Base-by-base conservation (phyloP, 805 yeast species). In the Wickerhamiella azymoides region DNA sequence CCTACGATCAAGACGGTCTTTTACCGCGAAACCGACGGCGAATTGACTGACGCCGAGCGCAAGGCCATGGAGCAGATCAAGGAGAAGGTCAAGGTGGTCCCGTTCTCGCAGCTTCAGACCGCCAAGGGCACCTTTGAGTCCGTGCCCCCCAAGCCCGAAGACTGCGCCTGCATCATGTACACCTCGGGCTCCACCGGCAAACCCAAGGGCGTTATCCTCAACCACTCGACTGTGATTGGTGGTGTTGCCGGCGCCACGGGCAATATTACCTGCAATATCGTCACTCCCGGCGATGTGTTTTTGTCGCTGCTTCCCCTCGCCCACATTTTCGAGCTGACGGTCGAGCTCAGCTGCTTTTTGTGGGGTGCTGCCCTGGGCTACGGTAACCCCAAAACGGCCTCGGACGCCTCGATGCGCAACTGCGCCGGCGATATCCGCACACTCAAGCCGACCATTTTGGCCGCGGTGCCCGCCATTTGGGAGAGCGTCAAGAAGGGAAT, bases 391-490 rank as follows among this genome's bases (percentile, higher is more conserved):
- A 86, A 86, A 68, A 89, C 98, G 26, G 69, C 92, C 55, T 77
- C 94, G 17, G 94, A 83, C 52, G 68, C 72, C 1, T 84, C 94
- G 2, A 77, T 83, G 59, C 78, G 74, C 57, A 83, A 92, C 67
- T 86, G 94, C 69, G 67, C 74, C 47, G 89, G 96, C 58, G 98
- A 92, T 63, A 74, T 92, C 69, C 74, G 72, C 47, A 83, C 81
- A 58, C 83, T 86, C 66, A 72, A 77, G 62, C 98, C 98, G 49
- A 83, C 96, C 5, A 66, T 88, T 55, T 83, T 92, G 95, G 96
- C 86, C 53, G 98, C 96, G 64, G 98, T 92, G 47, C 96, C 96
- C 14, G 95, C 97, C 4, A 96, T 92, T 45, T 92, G 96, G 94
- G 98, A 92, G 70, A 73, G 81, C 33, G 84, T 92, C 50, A 81